Base-by-base conservation (phyloP, 257 asterid genomes). In the Solanum neorickii region DNA sequence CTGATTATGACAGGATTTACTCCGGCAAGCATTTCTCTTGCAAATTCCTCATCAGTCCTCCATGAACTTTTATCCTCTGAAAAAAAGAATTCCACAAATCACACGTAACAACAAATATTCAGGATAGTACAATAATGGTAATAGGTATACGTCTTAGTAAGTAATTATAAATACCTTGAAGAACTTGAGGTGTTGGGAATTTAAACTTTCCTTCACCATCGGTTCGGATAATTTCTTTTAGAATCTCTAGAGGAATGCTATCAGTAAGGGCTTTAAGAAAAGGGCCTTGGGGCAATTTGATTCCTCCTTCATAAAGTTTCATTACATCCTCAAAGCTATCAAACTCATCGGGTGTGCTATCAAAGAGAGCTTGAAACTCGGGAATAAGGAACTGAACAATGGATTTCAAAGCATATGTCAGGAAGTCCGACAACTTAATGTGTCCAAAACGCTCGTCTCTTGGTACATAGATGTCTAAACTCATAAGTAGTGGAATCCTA, bases 11-110 rank as follows among this genome's bases (percentile, higher is more conserved):
- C 91, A 56, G 98, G 98, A 91, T 94, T 93, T 83, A 93, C 76
- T 86, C 98, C 98, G 25, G 98, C 98, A 85, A 94, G 89, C 97
- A 92, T 93, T 91, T 95, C 96, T 90, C 97, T 92, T 46, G 92
- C 95, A 86, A 94, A 95, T 89, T 94, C 98, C 89, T 93, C 96
- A 83, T 95, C 97, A 9, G 98, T 87, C 89, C 94, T 91, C 98
- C 98, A 95, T 31, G 96, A 96, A 29, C 91, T 88, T 89, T 90
- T 90, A 75, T 92, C 93, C 77, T 91, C 98, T 95, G 92, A 37
- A 87, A 56, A 70, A 73, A 25, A 3, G 44, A 21, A 20, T 0
- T 56, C 65, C 20, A 20, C 18, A 35, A 46, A 31, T 65, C 82
- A 74, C 15, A 59, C 10, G 12, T 35, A 35, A 72, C 44, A 72